phyloP scores from a whole-genome alignment of 176 grass and related monocot species.

The Olyra latifolia region DNA sequence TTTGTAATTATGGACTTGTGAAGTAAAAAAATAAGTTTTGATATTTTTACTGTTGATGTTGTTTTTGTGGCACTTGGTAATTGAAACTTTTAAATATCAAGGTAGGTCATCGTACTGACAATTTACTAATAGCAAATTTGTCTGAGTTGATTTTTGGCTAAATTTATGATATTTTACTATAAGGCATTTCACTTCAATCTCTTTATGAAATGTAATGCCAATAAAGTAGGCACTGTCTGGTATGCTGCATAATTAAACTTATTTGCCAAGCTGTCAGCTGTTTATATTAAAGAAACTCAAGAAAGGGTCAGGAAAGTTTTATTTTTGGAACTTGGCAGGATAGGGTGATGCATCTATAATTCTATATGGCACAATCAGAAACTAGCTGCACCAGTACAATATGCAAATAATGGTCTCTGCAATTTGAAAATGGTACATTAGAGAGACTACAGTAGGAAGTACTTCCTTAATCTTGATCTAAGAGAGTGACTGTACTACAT shows the following conservation, averaged over 20 bases:
- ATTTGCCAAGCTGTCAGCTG: neutral
- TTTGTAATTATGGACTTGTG: neutral
- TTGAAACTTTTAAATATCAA: neutral
- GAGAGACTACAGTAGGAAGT: neutral
- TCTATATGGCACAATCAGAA: neutral
- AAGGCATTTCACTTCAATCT: neutral
- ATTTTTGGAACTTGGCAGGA: neutral
- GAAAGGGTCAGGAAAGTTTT: neutral
- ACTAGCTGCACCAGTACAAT: slow-evolving; percentile 3
- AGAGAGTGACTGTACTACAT: neutral
- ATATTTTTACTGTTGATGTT: neutral
- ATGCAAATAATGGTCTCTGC: neutral
- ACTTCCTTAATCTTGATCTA: neutral
- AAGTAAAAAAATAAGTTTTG: neutral
- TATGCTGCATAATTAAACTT: neutral
- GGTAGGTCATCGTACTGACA: neutral
- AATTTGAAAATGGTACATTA: neutral
- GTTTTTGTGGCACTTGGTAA: slow-evolving; percentile 7
- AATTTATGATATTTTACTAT: neutral
- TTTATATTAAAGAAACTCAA: neutral
- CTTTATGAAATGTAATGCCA: neutral
- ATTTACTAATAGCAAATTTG: neutral
- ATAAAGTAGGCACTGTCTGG: neutral
- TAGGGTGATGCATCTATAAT: neutral
- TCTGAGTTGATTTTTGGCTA: neutral